Conservation (phyloP, 2,329 filamentous ascomycete genomes). For the Venturia pyrina region DNA sequence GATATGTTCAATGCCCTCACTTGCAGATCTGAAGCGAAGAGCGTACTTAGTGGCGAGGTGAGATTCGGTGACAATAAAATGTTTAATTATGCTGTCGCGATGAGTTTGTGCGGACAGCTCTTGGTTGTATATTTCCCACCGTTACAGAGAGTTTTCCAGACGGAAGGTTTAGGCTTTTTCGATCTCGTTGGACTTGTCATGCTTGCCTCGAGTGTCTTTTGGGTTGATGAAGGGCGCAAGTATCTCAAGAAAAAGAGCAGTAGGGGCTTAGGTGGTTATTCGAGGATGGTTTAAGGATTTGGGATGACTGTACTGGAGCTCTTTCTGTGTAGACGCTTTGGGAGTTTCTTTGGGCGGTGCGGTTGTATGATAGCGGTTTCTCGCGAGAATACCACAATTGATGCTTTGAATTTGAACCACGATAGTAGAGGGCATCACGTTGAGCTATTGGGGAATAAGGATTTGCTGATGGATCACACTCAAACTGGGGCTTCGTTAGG, state of each 20-base stretch:
- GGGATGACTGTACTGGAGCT: not conserved
- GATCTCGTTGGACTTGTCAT: constrained; percentile 65
- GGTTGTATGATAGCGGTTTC: not conserved
- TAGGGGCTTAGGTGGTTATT: constrained; percentile 24
- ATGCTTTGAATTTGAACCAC: no score
- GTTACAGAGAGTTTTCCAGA: constrained; percentile 91
- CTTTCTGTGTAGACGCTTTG: not conserved
- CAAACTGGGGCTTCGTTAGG: no score
- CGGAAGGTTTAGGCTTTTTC: constrained; percentile 64
- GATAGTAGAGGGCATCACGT: no score
- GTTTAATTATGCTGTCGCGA: constrained; percentile 91
- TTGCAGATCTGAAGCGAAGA: constrained; percentile 86
- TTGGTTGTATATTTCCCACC: constrained; percentile 92
- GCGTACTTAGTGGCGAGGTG: constrained; percentile 74
- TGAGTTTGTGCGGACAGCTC: constrained; percentile 75
- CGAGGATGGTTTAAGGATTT: constrained; percentile 26
- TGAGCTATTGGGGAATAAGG: no score
- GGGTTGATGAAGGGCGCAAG: constrained; percentile 86
- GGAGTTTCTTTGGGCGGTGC: not conserved
- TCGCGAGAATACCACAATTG: not conserved
- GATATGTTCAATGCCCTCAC: constrained; percentile 99
- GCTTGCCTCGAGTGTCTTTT: constrained; percentile 85
- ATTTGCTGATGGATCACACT: no score
- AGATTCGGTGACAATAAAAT: constrained; percentile 77
- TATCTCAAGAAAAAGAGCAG: constrained; percentile 32